Base-by-base conservation (phyloP, 306 rosid genomes). In the Psophocarpus tetragonolobus region DNA sequence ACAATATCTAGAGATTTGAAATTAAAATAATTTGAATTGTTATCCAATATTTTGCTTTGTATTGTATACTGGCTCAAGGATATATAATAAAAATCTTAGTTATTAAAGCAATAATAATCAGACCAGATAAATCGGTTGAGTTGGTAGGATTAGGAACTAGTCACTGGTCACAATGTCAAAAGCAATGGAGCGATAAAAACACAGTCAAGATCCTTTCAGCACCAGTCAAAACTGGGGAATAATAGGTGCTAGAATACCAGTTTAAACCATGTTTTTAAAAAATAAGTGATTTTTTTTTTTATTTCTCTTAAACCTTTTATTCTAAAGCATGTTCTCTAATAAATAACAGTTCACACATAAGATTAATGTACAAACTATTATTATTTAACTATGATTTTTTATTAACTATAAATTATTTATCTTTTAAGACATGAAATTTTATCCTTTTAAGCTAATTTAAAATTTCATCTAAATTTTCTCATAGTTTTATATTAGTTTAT, bases 31-130 rank as follows among this genome's bases (percentile, higher is more conserved):
- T n/a, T n/a, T n/a, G n/a, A n/a, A n/a, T n/a, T n/a, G n/a, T n/a
- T n/a, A n/a, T n/a, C n/a, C n/a, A n/a, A n/a, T n/a, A n/a, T n/a
- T n/a, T n/a, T 54, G 51, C 27, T 68, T 26, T 58, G 32, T 60
- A 56, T 27, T 14, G 68, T 60, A 29, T 58, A 33, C n/a, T 30
- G 50, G 44, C 73, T 32, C 78, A 42, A 63, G 66, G 11, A 54
- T 76, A 41, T 41, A 41, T 41, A 41, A 11, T 41, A 41, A 41
- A 11, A 41, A 41, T 12, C 14, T 10, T 12, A 41, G 47, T 12
- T 41, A 12, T 39, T 39, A 39, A 39, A 39, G 11, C 13, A 39
- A 39, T n/a, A n/a, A n/a, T n/a, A 39, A 39, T 2, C 44, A 39
- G 44, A 41, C 14, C 0, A 9, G 47, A 12, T 3, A 12, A 39